Base-by-base conservation (phyloP, 345 rosid genomes). In the Gossypium longicalyx region DNA sequence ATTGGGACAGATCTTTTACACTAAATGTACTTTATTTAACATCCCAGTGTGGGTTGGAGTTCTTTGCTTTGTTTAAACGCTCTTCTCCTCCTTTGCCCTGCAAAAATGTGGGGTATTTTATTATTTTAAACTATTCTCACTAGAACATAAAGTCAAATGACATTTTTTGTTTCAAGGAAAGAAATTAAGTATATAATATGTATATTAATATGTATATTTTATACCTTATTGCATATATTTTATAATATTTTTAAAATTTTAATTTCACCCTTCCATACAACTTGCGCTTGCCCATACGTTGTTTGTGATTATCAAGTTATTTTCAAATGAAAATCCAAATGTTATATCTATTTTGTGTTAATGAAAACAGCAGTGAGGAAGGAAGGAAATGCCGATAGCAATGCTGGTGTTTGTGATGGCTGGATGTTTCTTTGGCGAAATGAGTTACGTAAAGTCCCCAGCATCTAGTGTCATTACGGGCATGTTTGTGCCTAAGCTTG, bases 1-100 rank as follows among this genome's bases (percentile, higher is more conserved):
- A 82, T 87, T 10, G 93, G 93, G 73, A 87, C 91, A 61, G 90
- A n/a, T n/a, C 93, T 12, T 89, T 85, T 77, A 91, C 82, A 20
- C 73, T 90, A 23, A 84, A 88, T 63, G 83, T 87, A 56, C 56
- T 89, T n/a, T n/a, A 69, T 81, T 89, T 34, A 63, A 82, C 45
- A 76, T 89, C 67, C 91, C 88, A 3, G 77, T 87, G 1, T 87
- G 90, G 86, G 70, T n/a, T 22, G 93, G 93, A 65, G 93, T 89
- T 75, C 23, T 89, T 2, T 48, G 72, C 23, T 89, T 6, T 90
- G 93, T 15, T 61, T 45, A 3, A 89, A 89, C 82, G 87, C 93
- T 70, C 88, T 87, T 54, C 64, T 89, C 11, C 83, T 89, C 17
- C 87, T 25, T 89, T 57, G 86, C 88, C 67, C 83, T 89, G 67